phyloP scores from a whole-genome alignment of 2,329 filamentous ascomycete species.

The Dactylellina sp. region DNA sequence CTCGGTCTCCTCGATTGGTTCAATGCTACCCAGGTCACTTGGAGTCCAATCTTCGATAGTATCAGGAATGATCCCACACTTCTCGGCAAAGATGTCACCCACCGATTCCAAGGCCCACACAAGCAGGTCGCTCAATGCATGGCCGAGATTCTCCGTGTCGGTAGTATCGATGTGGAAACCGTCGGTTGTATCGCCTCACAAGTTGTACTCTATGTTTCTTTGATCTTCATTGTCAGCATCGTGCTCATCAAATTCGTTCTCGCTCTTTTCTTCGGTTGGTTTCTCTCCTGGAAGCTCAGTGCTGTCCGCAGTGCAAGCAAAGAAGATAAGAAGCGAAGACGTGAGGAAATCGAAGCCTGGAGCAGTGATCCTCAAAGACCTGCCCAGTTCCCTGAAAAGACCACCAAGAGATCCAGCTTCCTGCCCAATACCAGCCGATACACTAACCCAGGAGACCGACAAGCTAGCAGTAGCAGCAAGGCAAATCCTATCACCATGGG shows the following conservation, averaged over 20 bases:
- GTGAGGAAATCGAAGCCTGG: conserved; percentile 97
- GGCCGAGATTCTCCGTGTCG: conserved; percentile 93
- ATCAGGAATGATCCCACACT: conserved; percentile 78
- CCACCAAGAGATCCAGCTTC: conserved; percentile 85
- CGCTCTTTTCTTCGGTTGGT: conserved; percentile 95
- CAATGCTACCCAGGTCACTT: conserved; percentile 80
- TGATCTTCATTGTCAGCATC: conserved; percentile 90
- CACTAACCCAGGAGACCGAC: conserved; percentile 72
- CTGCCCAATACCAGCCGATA: conserved; percentile 93
- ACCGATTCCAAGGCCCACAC: conserved; percentile 82
- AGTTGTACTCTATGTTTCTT: conserved; percentile 92
- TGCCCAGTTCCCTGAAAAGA: conserved; percentile 74
- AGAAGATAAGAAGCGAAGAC: conserved; percentile 84
- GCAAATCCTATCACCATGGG: conserved; percentile 87
- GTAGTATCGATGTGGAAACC: conserved; percentile 92
- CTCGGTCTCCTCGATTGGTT: conserved; percentile 91
- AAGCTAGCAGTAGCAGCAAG: conserved; percentile 67
- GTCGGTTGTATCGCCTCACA: conserved; percentile 97
- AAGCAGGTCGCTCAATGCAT: conserved; percentile 88
- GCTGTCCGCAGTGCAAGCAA: conserved; percentile 79
- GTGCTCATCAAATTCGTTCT: conserved; percentile 88
- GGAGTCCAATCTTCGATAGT: conserved; percentile 81
- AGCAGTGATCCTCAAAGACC: conserved; percentile 96
- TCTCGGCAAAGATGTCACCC: conserved; percentile 87
- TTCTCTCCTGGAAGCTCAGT: conserved; percentile 82